Conservation (phyloP, 169 alveolate species). For the Plasmodium knowlesi region DNA sequence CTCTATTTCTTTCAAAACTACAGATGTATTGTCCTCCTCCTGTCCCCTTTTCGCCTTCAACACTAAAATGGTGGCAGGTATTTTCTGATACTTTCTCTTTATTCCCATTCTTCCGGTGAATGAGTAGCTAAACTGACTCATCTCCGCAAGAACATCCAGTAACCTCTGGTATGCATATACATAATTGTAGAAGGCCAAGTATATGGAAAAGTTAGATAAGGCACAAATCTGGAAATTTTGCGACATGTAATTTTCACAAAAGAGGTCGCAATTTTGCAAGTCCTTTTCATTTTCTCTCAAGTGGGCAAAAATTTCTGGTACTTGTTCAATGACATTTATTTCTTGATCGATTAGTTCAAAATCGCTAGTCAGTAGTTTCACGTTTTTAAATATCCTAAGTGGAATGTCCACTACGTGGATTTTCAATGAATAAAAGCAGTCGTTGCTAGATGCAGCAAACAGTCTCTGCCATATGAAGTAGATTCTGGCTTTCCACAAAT, state of each 20-base stretch:
- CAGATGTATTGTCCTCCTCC: slow-evolving; percentile 59
- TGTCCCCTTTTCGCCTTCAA: slow-evolving; percentile 57
- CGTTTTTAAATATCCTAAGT: slow-evolving; percentile 35
- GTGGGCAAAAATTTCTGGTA: slow-evolving; percentile 12
- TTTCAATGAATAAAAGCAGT: slow-evolving; percentile 30
- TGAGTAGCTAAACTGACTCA: slow-evolving; percentile 73
- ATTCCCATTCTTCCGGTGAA: slow-evolving; percentile 86
- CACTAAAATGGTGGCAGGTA: slow-evolving; percentile 80
- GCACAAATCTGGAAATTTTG: slow-evolving; percentile 71
- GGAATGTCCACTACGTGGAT: slow-evolving; percentile 55
- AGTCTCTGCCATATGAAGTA: slow-evolving; percentile 75
- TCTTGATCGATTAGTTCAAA: slow-evolving; percentile 60
- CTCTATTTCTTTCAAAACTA: slow-evolving; percentile 41
- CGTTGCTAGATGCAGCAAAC: slow-evolving; percentile 14
- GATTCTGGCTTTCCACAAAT: slow-evolving; percentile 73
- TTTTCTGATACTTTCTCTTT: slow-evolving; percentile 79
- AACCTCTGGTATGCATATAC: slow-evolving; percentile 71
- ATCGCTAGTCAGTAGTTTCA: slow-evolving; percentile 19
- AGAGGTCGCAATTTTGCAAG: slow-evolving; percentile 27
- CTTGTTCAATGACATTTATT: background rate
- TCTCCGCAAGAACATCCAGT: slow-evolving; percentile 40
- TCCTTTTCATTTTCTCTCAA: slow-evolving; percentile 8
- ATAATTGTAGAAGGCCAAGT: slow-evolving; percentile 79
- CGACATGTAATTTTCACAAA: slow-evolving; percentile 51
- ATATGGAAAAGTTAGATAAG: slow-evolving; percentile 77